Percentiles rank a stretch among this genome's conserved stretches.
Conservation (phyloP, 2,329 filamentous ascomycete species). For the Beauveria medogensis region DNA sequence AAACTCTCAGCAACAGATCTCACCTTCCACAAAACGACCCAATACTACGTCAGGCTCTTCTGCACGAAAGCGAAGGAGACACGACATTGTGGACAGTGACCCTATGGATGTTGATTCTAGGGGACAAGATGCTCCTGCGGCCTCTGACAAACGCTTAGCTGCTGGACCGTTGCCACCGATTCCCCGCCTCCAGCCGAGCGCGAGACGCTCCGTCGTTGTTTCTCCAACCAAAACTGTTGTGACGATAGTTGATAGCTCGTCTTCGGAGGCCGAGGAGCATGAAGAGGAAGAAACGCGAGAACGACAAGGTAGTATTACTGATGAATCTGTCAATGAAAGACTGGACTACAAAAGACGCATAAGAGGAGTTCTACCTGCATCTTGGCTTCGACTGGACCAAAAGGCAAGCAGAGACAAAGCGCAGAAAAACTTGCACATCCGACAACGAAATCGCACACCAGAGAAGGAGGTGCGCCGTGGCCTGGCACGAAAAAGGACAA, state of each 20-base stretch:
- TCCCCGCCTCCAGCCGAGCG: slow-evolving; percentile 5
- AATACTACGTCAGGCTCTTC: slow-evolving; percentile 19
- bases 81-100: slow-evolving; percentile 25
- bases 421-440: slow-evolving; percentile 21
- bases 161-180: slow-evolving; percentile 5
- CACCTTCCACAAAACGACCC: slow-evolving; percentile 17
- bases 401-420: slow-evolving; percentile 27
- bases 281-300: neutral
- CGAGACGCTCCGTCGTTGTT: neutral
- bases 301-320: slow-evolving; percentile 15
- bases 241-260: slow-evolving; percentile 2
- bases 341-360: slow-evolving; percentile 39
- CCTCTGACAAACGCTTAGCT: neutral
- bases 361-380: slow-evolving; percentile 57
- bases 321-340: slow-evolving; percentile 31
- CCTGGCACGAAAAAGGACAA: slow-evolving; percentile 37
- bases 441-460: slow-evolving; percentile 25
- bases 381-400: slow-evolving; percentile 55
- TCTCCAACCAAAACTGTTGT: neutral
- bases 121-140: neutral
- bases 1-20: slow-evolving; percentile 12
- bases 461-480: slow-evolving; percentile 37
- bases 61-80: slow-evolving; percentile 23
- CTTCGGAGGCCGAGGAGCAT: neutral
- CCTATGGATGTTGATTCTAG: slow-evolving; percentile 17